Percentiles rank a stretch among this genome's conserved stretches.
These are phyloP conservation scores for Oemleria cerasiformis DNA, from an alignment of 306 rosid species.

Conservation along the genomic window DNA sequence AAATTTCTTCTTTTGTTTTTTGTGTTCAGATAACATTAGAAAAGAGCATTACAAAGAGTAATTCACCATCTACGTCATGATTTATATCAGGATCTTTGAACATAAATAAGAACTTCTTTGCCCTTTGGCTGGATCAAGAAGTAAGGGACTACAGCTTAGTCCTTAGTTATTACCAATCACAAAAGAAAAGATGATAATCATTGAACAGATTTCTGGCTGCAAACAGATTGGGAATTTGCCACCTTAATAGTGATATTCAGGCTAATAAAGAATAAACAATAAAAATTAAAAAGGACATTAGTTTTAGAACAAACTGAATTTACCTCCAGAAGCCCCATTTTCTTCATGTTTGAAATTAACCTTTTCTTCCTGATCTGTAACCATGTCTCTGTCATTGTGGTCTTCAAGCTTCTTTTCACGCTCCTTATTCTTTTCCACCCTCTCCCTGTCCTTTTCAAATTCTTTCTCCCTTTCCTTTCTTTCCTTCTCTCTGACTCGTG, in stretches of 20 bases:
- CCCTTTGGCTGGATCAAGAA: background rate
- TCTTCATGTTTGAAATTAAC: slow-evolving; percentile 33
- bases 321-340: slow-evolving; percentile 39
- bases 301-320: slow-evolving; percentile 2
- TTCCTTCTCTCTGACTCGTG: slow-evolving; percentile 67
- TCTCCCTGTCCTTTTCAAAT: slow-evolving; percentile 58
- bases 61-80: background rate
- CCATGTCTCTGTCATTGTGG: slow-evolving; percentile 30
- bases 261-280: background rate
- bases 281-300: slow-evolving; percentile 14
- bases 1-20: background rate
- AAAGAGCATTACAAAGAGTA: background rate
- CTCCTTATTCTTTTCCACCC: slow-evolving; percentile 57
- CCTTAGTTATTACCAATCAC: background rate
- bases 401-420: slow-evolving; percentile 47
- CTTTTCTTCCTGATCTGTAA: slow-evolving; percentile 43
- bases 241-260: background rate
- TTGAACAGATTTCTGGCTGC: background rate
- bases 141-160: background rate
- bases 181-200: background rate
- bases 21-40: background rate
- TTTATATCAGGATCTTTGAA: background rate
- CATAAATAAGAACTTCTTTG: background rate
- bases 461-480: slow-evolving; percentile 61
- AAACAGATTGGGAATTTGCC: background rate